phyloP scores from a whole-genome alignment of 2,329 filamentous ascomycete species.

The Helotiales sp. region DNA sequence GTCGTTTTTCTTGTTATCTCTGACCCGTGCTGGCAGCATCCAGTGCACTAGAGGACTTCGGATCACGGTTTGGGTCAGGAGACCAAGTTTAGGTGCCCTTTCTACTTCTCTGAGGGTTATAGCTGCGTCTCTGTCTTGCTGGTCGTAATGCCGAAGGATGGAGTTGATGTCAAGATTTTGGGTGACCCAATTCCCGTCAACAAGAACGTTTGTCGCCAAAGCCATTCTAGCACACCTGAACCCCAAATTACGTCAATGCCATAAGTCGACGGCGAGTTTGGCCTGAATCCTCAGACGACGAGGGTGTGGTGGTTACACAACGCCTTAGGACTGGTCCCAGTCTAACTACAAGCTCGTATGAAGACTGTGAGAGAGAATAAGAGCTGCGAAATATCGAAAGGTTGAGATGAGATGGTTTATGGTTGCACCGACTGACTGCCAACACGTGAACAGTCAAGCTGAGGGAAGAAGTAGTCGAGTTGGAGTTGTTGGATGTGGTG shows the following conservation, averaged over 20 bases:
- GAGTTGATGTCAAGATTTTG: constrained; percentile 48
- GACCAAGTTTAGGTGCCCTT: constrained; percentile 62
- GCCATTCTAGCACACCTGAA: constrained; percentile 33
- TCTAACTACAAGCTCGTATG: not conserved
- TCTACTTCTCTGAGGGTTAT: constrained; percentile 40
- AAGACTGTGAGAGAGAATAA: not conserved
- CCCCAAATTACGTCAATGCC: constrained; percentile 10
- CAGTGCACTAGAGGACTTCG: constrained; percentile 76
- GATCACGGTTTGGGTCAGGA: constrained; percentile 80
- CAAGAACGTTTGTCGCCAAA: constrained; percentile 40
- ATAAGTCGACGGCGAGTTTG: constrained; percentile 5
- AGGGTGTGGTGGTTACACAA: not conserved
- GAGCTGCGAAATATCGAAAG: not conserved
- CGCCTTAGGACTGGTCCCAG: not conserved
- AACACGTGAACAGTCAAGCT: not conserved
- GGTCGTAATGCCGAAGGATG: constrained; percentile 46
- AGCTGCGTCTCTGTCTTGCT: constrained; percentile 43
- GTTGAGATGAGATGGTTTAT: not conserved
- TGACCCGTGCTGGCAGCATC: constrained; percentile 80
- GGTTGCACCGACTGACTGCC: not conserved
- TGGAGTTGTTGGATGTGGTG: not conserved
- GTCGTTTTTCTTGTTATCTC: constrained; percentile 74
- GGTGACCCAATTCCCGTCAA: constrained; percentile 45
- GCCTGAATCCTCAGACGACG: not conserved
- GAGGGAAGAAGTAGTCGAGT: not conserved